A percentile compares a stretch with the other conserved stretches of the same genome.
Evolutionary conservation across 1,139 yeast species (phyloP).

Genomic region (Zhuliangozyma parablackwelliae): DNA sequence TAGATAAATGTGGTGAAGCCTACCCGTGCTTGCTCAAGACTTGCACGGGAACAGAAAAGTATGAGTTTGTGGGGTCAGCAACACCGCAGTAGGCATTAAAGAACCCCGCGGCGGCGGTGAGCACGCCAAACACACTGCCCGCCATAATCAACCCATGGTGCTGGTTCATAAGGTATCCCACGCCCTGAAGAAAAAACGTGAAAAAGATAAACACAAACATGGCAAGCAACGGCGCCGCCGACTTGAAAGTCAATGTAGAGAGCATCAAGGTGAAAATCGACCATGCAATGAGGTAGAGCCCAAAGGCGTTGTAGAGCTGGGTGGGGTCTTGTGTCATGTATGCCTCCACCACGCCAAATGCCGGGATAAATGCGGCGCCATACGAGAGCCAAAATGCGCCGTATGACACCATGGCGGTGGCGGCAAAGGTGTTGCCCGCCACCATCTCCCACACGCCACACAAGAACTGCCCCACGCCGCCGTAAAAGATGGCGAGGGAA

Average conservation of each 20-base stretch:
- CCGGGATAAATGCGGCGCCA: constrained; percentile 29
- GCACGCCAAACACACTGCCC: constrained; percentile 42
- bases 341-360: constrained; percentile 55
- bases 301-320: constrained; percentile 32
- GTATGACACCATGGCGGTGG: constrained; percentile 35
- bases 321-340: constrained; percentile 39
- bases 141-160: constrained; percentile 29
- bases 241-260: constrained; percentile 36
- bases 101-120: constrained; percentile 39
- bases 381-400: constrained; percentile 43
- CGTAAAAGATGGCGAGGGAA: constrained; percentile 40
- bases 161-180: constrained; percentile 30
- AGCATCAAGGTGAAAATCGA: constrained; percentile 39
- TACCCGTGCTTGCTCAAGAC: too few species aligned
- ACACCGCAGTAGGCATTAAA: constrained; percentile 36
- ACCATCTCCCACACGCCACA: constrained; percentile 52
- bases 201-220: constrained; percentile 33
- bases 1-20: too few species aligned
- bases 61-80: constrained; percentile 27
- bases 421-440: constrained; percentile 38
- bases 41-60: constrained; percentile 12
- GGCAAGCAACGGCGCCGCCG: constrained; percentile 37
- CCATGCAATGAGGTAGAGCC: constrained; percentile 44
- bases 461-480: constrained; percentile 44
- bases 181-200: constrained; percentile 40